These are phyloP conservation scores for Cryptosporidium tyzzeri DNA, from an alignment of 169 alveolate genomes.

Conservation along the genomic window DNA sequence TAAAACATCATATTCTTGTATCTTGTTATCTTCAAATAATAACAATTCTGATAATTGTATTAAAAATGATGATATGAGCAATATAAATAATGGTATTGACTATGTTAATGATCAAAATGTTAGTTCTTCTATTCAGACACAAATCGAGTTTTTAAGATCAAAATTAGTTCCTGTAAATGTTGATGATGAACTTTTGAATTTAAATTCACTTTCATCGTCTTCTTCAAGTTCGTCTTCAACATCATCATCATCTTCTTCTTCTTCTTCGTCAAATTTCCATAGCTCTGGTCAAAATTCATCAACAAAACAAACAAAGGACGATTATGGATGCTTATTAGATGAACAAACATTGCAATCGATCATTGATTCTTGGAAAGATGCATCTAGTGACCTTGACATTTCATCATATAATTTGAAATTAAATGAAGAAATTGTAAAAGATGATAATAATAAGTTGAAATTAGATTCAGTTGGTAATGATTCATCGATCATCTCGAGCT, in stretches of 20 bases:
- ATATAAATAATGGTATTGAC: not conserved
- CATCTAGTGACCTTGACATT: constrained; percentile 46
- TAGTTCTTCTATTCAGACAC: constrained; percentile 28
- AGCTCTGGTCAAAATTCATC: not conserved
- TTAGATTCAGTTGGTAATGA: not conserved
- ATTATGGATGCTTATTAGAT: constrained; percentile 61
- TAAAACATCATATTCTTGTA: not conserved
- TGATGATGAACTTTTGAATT: constrained; percentile 23
- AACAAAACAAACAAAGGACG: constrained; percentile 21
- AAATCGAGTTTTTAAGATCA: constrained; percentile 49
- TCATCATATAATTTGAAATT: constrained; percentile 26
- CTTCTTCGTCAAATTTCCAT: not conserved
- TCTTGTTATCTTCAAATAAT: not conserved
- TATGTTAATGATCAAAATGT: constrained; percentile 12
- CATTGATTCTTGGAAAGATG: constrained; percentile 72
- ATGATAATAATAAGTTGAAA: not conserved
- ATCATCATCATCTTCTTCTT: not conserved
- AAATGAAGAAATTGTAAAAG: not conserved
- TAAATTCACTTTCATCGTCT: not conserved
- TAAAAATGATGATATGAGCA: not conserved
- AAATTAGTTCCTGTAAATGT: constrained; percentile 53
- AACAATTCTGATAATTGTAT: not conserved
- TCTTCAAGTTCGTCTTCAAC: not conserved
- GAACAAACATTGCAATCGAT: constrained; percentile 11
- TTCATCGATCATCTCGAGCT: not conserved